Conservation (phyloP, 2,329 filamentous ascomycete genomes). For the Aspergillus ochraceus region DNA sequence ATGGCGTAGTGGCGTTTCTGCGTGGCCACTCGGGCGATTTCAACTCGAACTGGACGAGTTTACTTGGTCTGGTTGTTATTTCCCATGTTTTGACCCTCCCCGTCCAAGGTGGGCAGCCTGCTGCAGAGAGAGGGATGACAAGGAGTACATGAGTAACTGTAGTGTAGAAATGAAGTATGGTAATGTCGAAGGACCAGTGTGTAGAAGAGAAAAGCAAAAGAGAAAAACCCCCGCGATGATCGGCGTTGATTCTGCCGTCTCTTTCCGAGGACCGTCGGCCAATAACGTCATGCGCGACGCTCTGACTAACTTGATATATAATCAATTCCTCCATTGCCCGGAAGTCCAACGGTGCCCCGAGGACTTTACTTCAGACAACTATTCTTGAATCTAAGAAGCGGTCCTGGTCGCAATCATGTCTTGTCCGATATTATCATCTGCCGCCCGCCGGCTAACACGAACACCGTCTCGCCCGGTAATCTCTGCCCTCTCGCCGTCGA, state of each 20-base stretch:
- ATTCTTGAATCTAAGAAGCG: neutral
- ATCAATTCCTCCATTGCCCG: constrained; percentile 13
- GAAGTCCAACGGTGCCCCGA: neutral
- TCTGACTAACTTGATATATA: constrained; percentile 33
- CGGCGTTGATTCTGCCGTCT: constrained; percentile 26
- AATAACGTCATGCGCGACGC: constrained; percentile 28
- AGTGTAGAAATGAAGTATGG: too few relatives aligned
- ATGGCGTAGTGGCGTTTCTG: too few relatives aligned
- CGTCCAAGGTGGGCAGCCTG: too few relatives aligned
- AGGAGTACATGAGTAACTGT: too few relatives aligned
- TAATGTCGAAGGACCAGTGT: too few relatives aligned
- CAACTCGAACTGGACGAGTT: neutral
- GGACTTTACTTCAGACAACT: neutral
- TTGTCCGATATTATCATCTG: constrained; percentile 26
- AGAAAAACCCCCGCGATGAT: constrained; percentile 10
- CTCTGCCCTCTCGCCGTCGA: constrained; percentile 25
- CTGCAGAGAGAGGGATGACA: too few relatives aligned
- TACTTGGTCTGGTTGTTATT: neutral
- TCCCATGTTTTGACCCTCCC: neutral
- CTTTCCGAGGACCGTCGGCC: constrained; percentile 24
- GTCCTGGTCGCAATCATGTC: constrained; percentile 26
- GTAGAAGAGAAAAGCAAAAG: neutral
- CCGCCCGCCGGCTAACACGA: constrained; percentile 26
- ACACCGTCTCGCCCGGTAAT: constrained; percentile 7
- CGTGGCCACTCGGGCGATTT: neutral